A percentile compares a stretch with the other conserved stretches of the same genome.
phyloP scores from a whole-genome alignment of 169 alveolate genomes.

The Eimeria brunetti region DNA sequence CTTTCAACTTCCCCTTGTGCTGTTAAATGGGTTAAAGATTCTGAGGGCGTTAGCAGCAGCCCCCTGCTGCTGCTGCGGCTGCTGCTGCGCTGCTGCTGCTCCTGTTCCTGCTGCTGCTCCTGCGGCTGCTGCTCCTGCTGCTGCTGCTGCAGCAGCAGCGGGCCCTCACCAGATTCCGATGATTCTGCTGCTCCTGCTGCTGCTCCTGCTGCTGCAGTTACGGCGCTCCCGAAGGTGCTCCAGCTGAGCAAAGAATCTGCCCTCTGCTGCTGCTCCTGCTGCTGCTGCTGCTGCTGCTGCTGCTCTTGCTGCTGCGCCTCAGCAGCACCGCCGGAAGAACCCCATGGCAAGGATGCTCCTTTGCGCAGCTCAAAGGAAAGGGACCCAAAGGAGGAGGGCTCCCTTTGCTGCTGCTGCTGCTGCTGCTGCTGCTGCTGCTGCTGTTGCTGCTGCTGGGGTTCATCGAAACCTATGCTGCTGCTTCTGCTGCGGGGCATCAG shows the following conservation, averaged over 20 bases:
- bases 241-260: background rate
- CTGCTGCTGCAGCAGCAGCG: background rate
- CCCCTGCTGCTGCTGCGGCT: slow-evolving; percentile 38
- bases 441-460: slow-evolving; percentile 25
- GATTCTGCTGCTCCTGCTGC: background rate
- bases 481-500: slow-evolving; percentile 71
- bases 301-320: background rate
- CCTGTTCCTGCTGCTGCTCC: too few species aligned
- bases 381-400: background rate
- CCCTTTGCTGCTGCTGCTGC: slow-evolving; percentile 26
- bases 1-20: slow-evolving; percentile 43
- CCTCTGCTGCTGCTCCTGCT: background rate
- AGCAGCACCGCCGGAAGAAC: background rate
- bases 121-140: too few species aligned
- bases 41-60: background rate
- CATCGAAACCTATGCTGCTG: slow-evolving; percentile 55
- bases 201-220: background rate
- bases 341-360: slow-evolving; percentile 11
- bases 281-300: slow-evolving; percentile 47
- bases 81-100: background rate
- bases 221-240: slow-evolving; percentile 7
- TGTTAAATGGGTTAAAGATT: slow-evolving; percentile 12
- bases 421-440: slow-evolving; percentile 35
- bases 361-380: background rate
- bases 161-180: background rate